Evolutionary conservation across 2,329 filamentous ascomycete genomes (phyloP).

Genomic region (Neofusicoccum kwambonambiense): DNA sequence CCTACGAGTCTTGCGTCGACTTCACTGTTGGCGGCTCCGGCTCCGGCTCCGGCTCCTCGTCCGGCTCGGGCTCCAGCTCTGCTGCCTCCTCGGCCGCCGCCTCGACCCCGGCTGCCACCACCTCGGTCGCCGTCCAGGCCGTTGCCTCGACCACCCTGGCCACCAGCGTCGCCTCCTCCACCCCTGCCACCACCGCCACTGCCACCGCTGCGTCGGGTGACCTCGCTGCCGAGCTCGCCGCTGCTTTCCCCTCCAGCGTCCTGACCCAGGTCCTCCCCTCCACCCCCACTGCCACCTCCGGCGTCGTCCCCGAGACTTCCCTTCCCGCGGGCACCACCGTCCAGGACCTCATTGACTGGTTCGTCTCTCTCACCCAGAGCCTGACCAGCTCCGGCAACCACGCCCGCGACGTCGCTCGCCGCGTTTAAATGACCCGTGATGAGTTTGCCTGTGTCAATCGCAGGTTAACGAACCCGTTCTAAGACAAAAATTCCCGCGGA

Average conservation of each 20-base stretch:
- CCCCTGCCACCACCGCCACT: constrained; percentile 4
- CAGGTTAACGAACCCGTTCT: neutral
- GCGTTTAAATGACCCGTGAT: neutral
- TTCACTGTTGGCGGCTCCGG: constrained; percentile 48
- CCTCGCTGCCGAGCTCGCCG: neutral
- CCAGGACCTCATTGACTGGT: constrained; percentile 14
- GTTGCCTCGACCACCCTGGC: neutral
- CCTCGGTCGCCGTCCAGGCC: neutral
- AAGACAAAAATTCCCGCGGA: neutral
- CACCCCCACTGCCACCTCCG: neutral
- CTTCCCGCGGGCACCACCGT: constrained; percentile 1
- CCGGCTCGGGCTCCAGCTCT: constrained; percentile 15
- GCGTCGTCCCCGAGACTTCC: neutral
- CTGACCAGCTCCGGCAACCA: constrained; percentile 61
- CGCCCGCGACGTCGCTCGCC: constrained; percentile 66
- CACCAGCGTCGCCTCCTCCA: neutral
- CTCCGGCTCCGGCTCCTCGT: constrained; percentile 27
- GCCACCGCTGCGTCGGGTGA: neutral
- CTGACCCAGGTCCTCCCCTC: constrained; percentile 4
- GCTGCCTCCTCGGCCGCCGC: constrained; percentile 3
- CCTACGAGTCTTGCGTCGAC: constrained; percentile 63
- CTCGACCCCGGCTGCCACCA: neutral
- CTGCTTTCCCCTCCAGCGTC: constrained; percentile 11
- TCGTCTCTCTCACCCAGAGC: constrained; percentile 61
- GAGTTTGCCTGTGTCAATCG: neutral